Conservation (phyloP, 75 land plant genomes). For the Selaginella tamariscina region DNA sequence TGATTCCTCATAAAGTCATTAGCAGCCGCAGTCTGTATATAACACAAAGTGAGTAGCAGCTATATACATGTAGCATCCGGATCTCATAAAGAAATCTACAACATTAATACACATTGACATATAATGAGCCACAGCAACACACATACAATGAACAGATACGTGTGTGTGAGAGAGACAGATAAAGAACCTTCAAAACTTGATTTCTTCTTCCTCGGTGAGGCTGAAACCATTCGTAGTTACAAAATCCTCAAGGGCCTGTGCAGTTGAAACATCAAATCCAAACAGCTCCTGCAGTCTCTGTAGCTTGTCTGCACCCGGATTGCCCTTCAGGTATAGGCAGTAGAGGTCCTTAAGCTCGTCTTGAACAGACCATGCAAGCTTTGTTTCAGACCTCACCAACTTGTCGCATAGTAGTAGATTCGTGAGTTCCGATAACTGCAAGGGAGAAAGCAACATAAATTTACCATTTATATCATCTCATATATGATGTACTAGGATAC, state of each 20-base stretch:
- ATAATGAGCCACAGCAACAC: no score
- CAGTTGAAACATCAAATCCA: conserved; percentile 51
- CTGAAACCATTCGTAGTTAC: conserved; percentile 23
- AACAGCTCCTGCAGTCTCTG: conserved; percentile 64
- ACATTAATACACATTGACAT: no score
- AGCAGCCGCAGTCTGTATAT: no score
- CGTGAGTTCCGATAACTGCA: conserved; percentile 66
- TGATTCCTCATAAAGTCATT: no score
- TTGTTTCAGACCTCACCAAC: conserved; percentile 44
- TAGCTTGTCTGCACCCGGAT: conserved; percentile 48
- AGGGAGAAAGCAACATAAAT: not conserved
- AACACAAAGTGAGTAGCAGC: no score
- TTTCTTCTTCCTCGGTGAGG: conserved; percentile 37
- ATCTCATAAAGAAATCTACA: no score
- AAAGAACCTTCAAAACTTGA: conserved; percentile 15
- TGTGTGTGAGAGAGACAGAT: no score
- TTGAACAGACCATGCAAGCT: conserved; percentile 63
- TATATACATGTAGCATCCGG: no score
- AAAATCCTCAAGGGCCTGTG: conserved; percentile 31
- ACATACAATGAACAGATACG: no score
- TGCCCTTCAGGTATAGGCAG: conserved; percentile 44
- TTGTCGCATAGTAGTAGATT: conserved; percentile 86
- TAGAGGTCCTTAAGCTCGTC: conserved; percentile 75
- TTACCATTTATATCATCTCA: no score
- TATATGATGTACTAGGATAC: no score